phyloP scores from a whole-genome alignment of 768 basidiomycete species.

The Boletus rufocinnamomeus region DNA sequence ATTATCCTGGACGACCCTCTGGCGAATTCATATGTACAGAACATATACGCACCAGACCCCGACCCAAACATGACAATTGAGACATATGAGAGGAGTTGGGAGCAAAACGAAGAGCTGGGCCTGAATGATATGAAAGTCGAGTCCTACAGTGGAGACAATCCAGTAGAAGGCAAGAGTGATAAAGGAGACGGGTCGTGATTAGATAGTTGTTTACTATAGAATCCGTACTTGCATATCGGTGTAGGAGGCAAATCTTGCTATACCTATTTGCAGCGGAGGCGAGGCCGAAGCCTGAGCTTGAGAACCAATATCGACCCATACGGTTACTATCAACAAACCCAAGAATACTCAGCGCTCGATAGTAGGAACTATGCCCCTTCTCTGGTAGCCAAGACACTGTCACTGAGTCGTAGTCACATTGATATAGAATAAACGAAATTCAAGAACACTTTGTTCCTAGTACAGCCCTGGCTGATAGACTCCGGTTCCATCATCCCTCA shows the following conservation, averaged over 20 bases:
- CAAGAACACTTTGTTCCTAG: background rate
- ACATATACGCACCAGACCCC: constrained; percentile 94
- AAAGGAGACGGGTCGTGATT: constrained; percentile 3
- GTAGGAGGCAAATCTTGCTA: no score
- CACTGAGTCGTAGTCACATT: background rate
- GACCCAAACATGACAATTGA: constrained; percentile 92
- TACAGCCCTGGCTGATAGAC: background rate
- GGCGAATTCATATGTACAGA: constrained; percentile 94
- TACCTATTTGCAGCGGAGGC: no score
- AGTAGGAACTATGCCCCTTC: background rate
- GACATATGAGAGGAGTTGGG: constrained; percentile 78
- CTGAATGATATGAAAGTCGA: constrained; percentile 89
- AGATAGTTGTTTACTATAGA: background rate
- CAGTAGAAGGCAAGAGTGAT: background rate
- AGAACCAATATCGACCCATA: background rate
- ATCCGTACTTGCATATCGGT: no score
- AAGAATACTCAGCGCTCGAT: background rate
- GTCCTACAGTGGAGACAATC: constrained; percentile 23
- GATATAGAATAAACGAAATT: background rate
- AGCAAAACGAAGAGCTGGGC: constrained; percentile 95
- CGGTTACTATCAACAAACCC: no score
- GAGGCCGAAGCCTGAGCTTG: no score
- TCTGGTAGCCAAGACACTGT: background rate
- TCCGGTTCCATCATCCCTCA: background rate
- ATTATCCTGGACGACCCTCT: constrained; percentile 94